Base-by-base conservation (phyloP, 352 stramenopile species). In the Pythium coloratum region DNA sequence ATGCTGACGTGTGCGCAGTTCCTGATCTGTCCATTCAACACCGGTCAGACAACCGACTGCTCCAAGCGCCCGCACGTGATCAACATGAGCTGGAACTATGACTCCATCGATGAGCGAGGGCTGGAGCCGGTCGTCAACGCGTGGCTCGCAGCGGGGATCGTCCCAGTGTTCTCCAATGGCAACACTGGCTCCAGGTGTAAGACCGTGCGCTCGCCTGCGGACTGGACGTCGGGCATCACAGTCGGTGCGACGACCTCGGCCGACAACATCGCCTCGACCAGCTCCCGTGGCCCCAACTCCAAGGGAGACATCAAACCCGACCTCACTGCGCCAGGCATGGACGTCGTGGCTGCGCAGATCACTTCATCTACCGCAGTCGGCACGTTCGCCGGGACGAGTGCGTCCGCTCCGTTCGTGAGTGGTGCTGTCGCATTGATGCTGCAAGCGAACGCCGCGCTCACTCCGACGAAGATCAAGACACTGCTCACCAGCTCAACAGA, bases 31-130 rank as follows among this genome's bases (percentile, higher is more conserved):
- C 77, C 77, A 10, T 75, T 72, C 49, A 59, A 68, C 38, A 63
- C 66, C 18, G 62, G 70, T 57, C 58, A 44, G 30, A 65, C 74
- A 40, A 72, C 53, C 4, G 75, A 81, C 44, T 86, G 77, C 68
- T 69, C 66, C 38, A 71, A 77, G 66, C 76, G 73, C 10, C 78
- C 80, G n/a, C 75, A 87, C 50, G 73, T 89, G n/a, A 70, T 89
- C 69, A 89, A 82, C 71, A 86, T 86, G 62, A 85, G 76, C 55
- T 89, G 80, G 80, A 85, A 82, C 65, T 69, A 80, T 36, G 80
- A 89, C 47, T 71, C 69, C 42, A 56, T 73, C 24, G 70, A 66
- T 28, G 70, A 69, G 14, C 66, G 57, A 9, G 20, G 55, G 18
- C 59, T 71, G 5, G 50, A 76, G 65, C 55, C 66, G 8, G 58